Evolutionary conservation across 805 yeast genomes (phyloP), one percentile per base, ranked within the genome.

Genomic region (Kluyveromyces aestuarii): DNA sequence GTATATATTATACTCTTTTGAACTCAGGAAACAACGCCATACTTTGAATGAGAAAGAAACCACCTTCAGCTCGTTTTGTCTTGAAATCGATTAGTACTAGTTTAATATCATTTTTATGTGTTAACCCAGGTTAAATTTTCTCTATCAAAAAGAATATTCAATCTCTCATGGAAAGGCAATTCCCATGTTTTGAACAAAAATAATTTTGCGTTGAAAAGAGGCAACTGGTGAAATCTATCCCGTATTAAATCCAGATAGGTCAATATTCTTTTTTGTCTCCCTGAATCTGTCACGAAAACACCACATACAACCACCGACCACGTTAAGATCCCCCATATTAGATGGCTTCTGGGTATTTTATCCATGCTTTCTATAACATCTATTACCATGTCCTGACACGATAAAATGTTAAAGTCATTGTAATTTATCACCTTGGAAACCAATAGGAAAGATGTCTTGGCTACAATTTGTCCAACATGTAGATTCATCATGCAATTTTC

Each of bases 281-380:
- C 18, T 9, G 47, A 43, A 8, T 51, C 41, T 11, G 44, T 27
- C 1, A 48, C 51, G 43, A 54, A 54, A n/a, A 49, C 45, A 14
- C 57, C 57, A 18, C 50, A 46, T 8, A 49, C 19, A 13, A 48
- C 47, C 10, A 52, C 41, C 5, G 57, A 44, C 57, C 57, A 54
- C 2, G 48, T 37, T 33, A 54, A 35, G 21, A 54, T 52, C 1
- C 55, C 53, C 57, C 57, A 54, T 17, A 52, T 49, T 17, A 44
- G 39, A 44, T 49, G 43, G 8, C 46, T 47, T 11, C 37, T 44
- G 1, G 57, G 57, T 11, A 54, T 52, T 35, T 41, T 44, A 13
- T 45, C 42, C 44, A 48, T 40, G 13, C 49, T 50, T 25, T 45
- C 46, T 11, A 54, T 33, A 7, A 54, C 37, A 14, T 54, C 55